Base-by-base conservation (phyloP, 1,284 basidiomycete species). In the Ustanciosporium gigantosporum region DNA sequence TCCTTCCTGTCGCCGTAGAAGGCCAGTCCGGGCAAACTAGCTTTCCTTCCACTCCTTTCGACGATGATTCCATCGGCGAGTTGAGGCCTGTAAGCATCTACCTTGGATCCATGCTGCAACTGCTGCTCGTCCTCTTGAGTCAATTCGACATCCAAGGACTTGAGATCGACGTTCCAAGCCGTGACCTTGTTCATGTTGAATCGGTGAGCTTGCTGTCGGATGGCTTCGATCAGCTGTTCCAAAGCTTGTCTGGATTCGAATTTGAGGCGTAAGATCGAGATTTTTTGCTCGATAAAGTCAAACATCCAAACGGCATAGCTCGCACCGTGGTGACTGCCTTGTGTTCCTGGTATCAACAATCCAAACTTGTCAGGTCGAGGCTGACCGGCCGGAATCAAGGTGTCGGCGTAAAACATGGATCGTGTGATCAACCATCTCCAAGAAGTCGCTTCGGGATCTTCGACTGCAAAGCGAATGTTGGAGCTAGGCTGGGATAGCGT, bases 401-500 rank as follows among this genome's bases (percentile, higher is more conserved):
- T 46, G 16, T 27, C 25, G 21, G 57, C 62, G 49, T 61, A 60
- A 31, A 43, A 60, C n/a, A 38, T 39, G 38, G 58, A 40, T 23
- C 59, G 48, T 17, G 46, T 31, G 51, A 66, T 60, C 5, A 61
- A 36, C 57, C 56, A 66, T 7, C 51, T 40, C 62, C 51, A 66
- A 3, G 52, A 56, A 0, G 53, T 58, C 16, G 58, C 62, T 31
- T 66, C 39, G 2, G 58, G 42, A 35, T 66, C 62, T 31, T 57
- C 51, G 20, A 66, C 7, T 16, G 52, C 56, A 40, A 66, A 61
- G 29, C 38, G 35, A 14, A 62, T 45, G 19, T 16, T 5, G 14
- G 29, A n/a, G 15, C 27, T 31, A n/a, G 34, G 3, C 7, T 37
- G 6, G 22, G 41, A 24, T 8, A 59, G 46, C 13, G 25, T 35